Evolutionary conservation across 345 rosid species (phyloP), one percentile per base, ranked within the genome.

Genomic region (Erysimum cheiranthoides): DNA sequence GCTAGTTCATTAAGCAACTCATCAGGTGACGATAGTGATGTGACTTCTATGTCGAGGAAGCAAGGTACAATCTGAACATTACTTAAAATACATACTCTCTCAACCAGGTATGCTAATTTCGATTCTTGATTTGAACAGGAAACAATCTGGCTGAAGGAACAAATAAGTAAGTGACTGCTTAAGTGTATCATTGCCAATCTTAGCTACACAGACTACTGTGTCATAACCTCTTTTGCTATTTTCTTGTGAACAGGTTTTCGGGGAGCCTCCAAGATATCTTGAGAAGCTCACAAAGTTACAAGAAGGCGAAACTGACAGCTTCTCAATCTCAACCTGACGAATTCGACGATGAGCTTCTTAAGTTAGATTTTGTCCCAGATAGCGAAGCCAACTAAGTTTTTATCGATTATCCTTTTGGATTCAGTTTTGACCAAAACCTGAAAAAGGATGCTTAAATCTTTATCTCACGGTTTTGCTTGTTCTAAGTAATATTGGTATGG

Each of bases 61-160:
- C 82, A 73, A 84, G 93, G 98, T 90, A 88, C 3, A 12, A 13
- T 25, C 34, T 32, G 27, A 68, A 42, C 58, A 14, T 51, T 18
- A 9, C 73, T 71, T 39, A 8, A 66, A 28, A 9, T 10, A 35
- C 8, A 61, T 11, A 2, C 35, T 46, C 32, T 52, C 38, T 47
- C 32, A 7, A 69, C 36, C 10, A 9, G 11, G 27, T 32, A 21
- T 78, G 30, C 62, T 71, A 65, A 78, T 25, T 70, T 39, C 4
- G 17, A 58, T 14, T 42, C 38, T 64, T 51, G 9, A 40, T 50
- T 3, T 57, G 34, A 21, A 10, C 81, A 78, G 81, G 58, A 51
- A 65, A 50, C 68, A 71, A 50, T 64, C 2, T 34, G 27, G 6
- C 6, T 50, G 73, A 73, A 71, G 81, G 62, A 53, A 34, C 71